Percentiles rank a stretch among this genome's conserved stretches.
These are phyloP conservation scores for Fusarium nanum DNA, from an alignment of 2,329 filamentous ascomycete species.

Conservation along the genomic window DNA sequence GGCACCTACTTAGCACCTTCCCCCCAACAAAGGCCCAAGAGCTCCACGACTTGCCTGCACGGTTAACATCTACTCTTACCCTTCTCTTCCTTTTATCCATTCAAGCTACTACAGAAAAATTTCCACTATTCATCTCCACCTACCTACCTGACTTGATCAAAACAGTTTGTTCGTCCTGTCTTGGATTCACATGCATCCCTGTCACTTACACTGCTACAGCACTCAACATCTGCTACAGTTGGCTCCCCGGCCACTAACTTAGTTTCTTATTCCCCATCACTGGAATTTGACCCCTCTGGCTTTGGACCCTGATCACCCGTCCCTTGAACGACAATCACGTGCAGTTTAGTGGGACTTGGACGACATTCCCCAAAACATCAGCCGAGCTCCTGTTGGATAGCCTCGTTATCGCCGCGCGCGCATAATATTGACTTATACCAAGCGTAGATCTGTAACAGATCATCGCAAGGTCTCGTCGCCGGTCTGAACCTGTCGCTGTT, in stretches of 20 bases:
- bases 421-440: slow-evolving; percentile 50
- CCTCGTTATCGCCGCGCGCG: slow-evolving; percentile 44
- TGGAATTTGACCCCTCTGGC: not conserved
- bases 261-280: not conserved
- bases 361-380: slow-evolving; percentile 35
- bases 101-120: not conserved
- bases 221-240: not conserved
- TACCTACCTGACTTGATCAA: not conserved
- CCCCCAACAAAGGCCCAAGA: not conserved
- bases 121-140: not conserved
- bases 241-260: not conserved
- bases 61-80: not conserved
- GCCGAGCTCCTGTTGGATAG: slow-evolving; percentile 40
- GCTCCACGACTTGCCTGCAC: not conserved
- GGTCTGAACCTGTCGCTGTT: slow-evolving; percentile 22
- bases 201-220: not conserved
- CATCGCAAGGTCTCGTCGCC: slow-evolving; percentile 38
- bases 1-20: not conserved
- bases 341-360: slow-evolving; percentile 40
- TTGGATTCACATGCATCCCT: not conserved
- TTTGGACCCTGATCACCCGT: slow-evolving; percentile 1
- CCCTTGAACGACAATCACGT: slow-evolving; percentile 42
- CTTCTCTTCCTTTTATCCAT: not conserved
- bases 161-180: not conserved
- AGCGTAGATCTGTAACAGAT: slow-evolving; percentile 48